A percentile compares a stretch with the other conserved stretches of the same genome.
These are phyloP conservation scores for Backusella tuberculispora DNA, from an alignment of 192 early-diverging fungal genomes.

Conservation along the genomic window DNA sequence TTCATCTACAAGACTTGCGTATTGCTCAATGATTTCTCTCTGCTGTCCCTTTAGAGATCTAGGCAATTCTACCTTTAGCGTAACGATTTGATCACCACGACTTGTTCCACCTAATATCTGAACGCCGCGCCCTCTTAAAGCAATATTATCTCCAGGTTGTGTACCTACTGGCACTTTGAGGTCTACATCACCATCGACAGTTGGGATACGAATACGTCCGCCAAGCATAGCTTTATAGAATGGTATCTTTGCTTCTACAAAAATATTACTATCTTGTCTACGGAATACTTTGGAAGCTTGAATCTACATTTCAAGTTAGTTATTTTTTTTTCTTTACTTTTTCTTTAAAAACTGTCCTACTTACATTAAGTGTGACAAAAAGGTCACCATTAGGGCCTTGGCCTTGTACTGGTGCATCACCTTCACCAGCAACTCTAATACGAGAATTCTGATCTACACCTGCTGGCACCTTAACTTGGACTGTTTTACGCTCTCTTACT, in stretches of 20 bases:
- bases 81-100: conserved; percentile 92
- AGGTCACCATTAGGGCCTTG: conserved; percentile 83
- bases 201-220: conserved; percentile 84
- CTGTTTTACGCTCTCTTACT: conserved; percentile 71
- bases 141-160: conserved; percentile 87
- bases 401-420: conserved; percentile 78
- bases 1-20: conserved; percentile 50
- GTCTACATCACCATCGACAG: conserved; percentile 96
- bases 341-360: not conserved
- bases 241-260: conserved; percentile 75
- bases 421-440: conserved; percentile 77
- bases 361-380: conserved; percentile 78
- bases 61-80: conserved; percentile 83
- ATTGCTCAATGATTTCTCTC: conserved; percentile 66
- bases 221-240: conserved; percentile 89
- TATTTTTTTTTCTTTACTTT: not conserved
- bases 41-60: conserved; percentile 54
- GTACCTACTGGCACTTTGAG: conserved; percentile 82
- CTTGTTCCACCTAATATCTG: conserved; percentile 54
- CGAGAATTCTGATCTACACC: conserved; percentile 85
- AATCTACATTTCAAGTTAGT: conserved; percentile 12
- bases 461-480: conserved; percentile 81
- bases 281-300: conserved; percentile 71
- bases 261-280: conserved; percentile 82
- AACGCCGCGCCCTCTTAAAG: conserved; percentile 81